phyloP scores from a whole-genome alignment of 306 rosid genomes.

The Rosa chinensis region DNA sequence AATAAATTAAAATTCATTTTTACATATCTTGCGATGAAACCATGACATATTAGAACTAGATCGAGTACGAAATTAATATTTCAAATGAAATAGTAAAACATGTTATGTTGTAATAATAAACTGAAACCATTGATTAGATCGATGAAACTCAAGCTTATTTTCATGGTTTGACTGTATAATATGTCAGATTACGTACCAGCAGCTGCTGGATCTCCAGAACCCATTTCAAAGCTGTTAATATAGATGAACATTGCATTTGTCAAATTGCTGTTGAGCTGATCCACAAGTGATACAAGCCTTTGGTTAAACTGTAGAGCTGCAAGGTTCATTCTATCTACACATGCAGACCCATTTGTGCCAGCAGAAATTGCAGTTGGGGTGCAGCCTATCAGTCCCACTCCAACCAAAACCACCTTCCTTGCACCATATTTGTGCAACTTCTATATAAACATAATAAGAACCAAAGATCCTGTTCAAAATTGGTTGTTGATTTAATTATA shows the following conservation, averaged over 20 bases:
- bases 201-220: conserved; percentile 4
- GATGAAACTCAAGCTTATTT: too few relatives aligned
- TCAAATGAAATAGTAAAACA: too few relatives aligned
- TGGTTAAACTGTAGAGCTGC: conserved; percentile 41
- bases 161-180: too few relatives aligned
- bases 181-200: conserved; percentile 9
- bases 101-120: too few relatives aligned
- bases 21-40: too few relatives aligned
- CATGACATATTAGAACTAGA: background rate
- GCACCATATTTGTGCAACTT: conserved; percentile 3
- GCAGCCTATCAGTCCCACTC: conserved; percentile 29
- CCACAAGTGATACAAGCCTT: conserved; percentile 36
- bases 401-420: conserved; percentile 9
- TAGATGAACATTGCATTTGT: conserved; percentile 40
- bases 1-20: background rate
- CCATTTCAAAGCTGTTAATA: conserved; percentile 20
- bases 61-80: too few relatives aligned
- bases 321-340: conserved; percentile 36
- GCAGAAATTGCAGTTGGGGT: conserved; percentile 24
- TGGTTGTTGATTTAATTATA: conserved; percentile 4
- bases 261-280: conserved; percentile 28
- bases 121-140: too few relatives aligned
- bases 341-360: conserved; percentile 35
- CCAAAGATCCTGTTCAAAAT: background rate
- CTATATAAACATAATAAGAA: background rate